Base-by-base conservation (phyloP, 179 eudicot species). In the Beta macrorhiza region DNA sequence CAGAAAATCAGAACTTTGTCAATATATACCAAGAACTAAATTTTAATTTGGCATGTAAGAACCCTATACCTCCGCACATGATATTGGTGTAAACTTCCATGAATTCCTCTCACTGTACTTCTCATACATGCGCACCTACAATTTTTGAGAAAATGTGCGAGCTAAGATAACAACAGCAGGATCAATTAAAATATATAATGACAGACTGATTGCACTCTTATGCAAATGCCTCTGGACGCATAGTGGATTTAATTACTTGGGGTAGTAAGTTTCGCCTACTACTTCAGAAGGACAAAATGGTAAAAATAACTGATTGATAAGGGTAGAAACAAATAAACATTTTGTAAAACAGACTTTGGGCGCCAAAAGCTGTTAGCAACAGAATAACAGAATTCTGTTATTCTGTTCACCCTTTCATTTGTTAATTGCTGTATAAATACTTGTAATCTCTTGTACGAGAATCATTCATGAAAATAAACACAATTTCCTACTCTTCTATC, bases 81-180 rank as follows among this genome's bases (percentile, higher is more conserved):
- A 94, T 80, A 97, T 58, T 42, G 93, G 88, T 15, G 91, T 19
- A 82, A 75, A 92, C 86, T 91, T 94, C 97, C 93, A 97, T 22
- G 93, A 92, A 81, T 89, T 97, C 32, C 90, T 87, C 84, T 97
- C 99, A 82, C 99, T 82, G 82, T 92, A 97, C 86, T 82, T 91
- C 79, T 92, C 87, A 85, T 97, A 97, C 99, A 97, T 94, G 76
- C 94, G 93, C 75, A 97, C 97, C 99, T 97, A 86, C 64, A 70
- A 70, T 19, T 65, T 70, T 61, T 17, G 61, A 81, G 64, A 42
- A 79, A 44, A 61, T 45, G 72, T 42, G 79, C 75, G 47, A 82
- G 51, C 61, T 75, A 49, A 81, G 72, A 72, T 22, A 58, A 76
- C 72, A 78, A 75, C 51, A 79, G 73, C 14, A 2, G 49, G 49